Percentiles rank a stretch among this genome's conserved stretches.
Evolutionary conservation across 495 filamentous ascomycete genomes (phyloP).

Genomic region (Tetracladium marchalianum): DNA sequence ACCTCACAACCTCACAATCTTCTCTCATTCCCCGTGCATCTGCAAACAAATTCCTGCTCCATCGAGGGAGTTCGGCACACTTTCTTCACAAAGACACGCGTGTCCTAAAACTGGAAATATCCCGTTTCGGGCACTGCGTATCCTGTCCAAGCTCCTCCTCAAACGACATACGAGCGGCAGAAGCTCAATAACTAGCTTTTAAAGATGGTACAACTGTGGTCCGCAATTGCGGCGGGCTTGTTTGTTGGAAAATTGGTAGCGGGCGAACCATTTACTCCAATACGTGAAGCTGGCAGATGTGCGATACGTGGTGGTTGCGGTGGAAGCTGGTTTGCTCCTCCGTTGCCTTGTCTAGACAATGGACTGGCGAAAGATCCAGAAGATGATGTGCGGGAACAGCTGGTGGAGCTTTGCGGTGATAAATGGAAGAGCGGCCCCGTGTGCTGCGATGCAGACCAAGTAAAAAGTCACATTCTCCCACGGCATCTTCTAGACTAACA

Average conservation of each 20-base stretch:
- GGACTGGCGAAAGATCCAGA: constrained; percentile 65
- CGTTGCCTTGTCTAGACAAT: constrained; percentile 94
- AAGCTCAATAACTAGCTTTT: background rate
- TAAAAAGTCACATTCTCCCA: constrained; percentile 22
- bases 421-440: constrained; percentile 76
- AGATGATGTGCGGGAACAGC: constrained; percentile 54
- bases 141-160: background rate
- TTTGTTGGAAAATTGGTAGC: constrained; percentile 9
- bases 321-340: constrained; percentile 73
- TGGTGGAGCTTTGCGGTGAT: constrained; percentile 76
- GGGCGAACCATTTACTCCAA: constrained; percentile 33
- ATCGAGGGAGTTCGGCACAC: no score
- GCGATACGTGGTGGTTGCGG: constrained; percentile 85
- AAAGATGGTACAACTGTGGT: constrained; percentile 15
- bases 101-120: no score
- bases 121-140: no score
- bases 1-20: no score
- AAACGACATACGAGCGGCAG: background rate
- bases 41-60: no score
- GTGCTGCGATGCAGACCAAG: constrained; percentile 79
- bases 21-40: no score
- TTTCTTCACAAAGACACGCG: no score
- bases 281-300: constrained; percentile 84
- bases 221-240: constrained; percentile 8
- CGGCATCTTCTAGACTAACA: background rate